Conservation (phyloP, 306 rosid species). For the Astragalus glycyphyllos region DNA sequence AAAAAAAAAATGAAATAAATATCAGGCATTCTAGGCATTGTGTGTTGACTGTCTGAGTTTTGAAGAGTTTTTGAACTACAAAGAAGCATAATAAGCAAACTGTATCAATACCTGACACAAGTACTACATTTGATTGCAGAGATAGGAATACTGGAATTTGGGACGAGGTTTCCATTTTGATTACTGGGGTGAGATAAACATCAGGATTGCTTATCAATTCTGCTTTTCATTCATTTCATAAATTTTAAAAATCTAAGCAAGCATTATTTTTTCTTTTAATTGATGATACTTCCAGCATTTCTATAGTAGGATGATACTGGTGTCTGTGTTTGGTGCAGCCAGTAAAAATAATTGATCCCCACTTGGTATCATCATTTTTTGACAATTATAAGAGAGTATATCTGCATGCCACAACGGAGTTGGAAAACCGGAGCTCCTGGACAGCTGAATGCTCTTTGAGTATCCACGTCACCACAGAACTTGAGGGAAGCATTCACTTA, state of each 20-base stretch:
- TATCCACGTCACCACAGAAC: conserved; percentile 79
- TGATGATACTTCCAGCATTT: conserved; percentile 39
- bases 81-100: conserved; percentile 25
- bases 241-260: not conserved
- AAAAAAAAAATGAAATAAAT: conserved; percentile 18
- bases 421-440: conserved; percentile 73
- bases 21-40: not conserved
- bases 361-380: conserved; percentile 85
- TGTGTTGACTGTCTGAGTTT: conserved; percentile 9
- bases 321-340: conserved; percentile 77
- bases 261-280: conserved; percentile 27
- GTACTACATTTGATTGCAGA: conserved; percentile 58
- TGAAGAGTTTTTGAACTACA: conserved; percentile 37
- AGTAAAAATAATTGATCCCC: conserved; percentile 88
- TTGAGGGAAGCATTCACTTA: conserved; percentile 66
- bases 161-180: conserved; percentile 87
- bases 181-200: conserved; percentile 66
- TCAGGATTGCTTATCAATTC: conserved; percentile 29
- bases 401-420: conserved; percentile 76
- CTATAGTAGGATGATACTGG: conserved; percentile 39
- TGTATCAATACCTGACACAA: conserved; percentile 24
- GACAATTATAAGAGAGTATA: conserved; percentile 85
- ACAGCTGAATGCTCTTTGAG: conserved; percentile 80
- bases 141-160: conserved; percentile 99
- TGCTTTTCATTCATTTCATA: conserved; percentile 25